Percentiles rank a stretch among this genome's conserved stretches.
phyloP scores from a whole-genome alignment of 2,329 filamentous ascomycete species.

The Cladosporium sp. region DNA sequence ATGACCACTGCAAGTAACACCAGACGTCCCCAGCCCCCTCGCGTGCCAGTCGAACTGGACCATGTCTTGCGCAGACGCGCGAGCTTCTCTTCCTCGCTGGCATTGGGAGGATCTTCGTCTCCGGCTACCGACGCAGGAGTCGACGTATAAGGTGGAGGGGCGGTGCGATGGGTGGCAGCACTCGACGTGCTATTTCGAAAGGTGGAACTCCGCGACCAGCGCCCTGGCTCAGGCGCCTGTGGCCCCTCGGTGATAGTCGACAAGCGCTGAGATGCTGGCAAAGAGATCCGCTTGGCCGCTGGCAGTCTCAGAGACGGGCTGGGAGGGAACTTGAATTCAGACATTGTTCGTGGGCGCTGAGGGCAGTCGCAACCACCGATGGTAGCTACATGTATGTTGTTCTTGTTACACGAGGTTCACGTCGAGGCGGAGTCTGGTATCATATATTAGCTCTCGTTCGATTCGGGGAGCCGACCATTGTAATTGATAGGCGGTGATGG shows the following conservation, averaged over 20 bases:
- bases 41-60: slow-evolving; percentile 11
- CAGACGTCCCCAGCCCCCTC: slow-evolving; percentile 46
- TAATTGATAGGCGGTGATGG: background rate
- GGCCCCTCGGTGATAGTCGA: slow-evolving; percentile 27
- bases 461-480: background rate
- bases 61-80: slow-evolving; percentile 30
- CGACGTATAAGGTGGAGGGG: slow-evolving; percentile 35
- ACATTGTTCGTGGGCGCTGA: background rate
- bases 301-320: slow-evolving; percentile 21
- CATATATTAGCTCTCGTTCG: background rate
- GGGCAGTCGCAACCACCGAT: background rate
- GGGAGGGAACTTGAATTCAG: background rate
- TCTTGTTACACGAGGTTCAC: background rate
- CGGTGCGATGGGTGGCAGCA: slow-evolving; percentile 25
- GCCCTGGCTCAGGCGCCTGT: slow-evolving; percentile 2
- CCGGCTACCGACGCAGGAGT: slow-evolving; percentile 24
- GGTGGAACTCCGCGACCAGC: background rate
- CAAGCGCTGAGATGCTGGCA: slow-evolving; percentile 23
- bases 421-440: background rate
- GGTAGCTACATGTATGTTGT: background rate
- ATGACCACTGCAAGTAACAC: slow-evolving; percentile 41
- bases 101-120: slow-evolving; percentile 21
- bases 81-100: slow-evolving; percentile 35
- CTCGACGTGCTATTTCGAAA: slow-evolving; percentile 10
- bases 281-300: slow-evolving; percentile 26